A percentile compares a stretch with the other conserved stretches of the same genome.
These are phyloP conservation scores for Blepharisma japonicum DNA, from an alignment of 73 alveolate genomes.

Conservation along the genomic window DNA sequence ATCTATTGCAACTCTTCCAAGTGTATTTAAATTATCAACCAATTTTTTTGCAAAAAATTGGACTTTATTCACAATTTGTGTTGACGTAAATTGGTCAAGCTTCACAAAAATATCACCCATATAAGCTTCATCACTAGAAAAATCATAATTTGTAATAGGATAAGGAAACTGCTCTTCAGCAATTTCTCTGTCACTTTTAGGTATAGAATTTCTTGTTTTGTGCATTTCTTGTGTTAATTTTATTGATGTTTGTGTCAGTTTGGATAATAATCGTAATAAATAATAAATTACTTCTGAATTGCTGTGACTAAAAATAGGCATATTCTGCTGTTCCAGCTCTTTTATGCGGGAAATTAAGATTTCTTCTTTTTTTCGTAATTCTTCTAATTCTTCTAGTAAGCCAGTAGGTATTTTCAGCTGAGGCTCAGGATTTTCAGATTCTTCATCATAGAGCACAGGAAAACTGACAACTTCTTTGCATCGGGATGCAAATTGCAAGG, in stretches of 20 bases:
- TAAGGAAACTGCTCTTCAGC: constrained; percentile 23
- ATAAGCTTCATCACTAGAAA: not conserved
- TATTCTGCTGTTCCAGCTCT: constrained; percentile 14
- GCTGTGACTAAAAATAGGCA: not conserved
- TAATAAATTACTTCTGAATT: constrained; percentile 26
- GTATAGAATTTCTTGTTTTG: not conserved
- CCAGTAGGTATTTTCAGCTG: not conserved
- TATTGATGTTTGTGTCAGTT: constrained; percentile 10
- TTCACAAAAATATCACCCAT: constrained; percentile 4
- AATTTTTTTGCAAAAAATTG: constrained; percentile 11
- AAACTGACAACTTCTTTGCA: constrained; percentile 73
- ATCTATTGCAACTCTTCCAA: constrained; percentile 17
- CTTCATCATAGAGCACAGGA: constrained; percentile 15
- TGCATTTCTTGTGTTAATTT: constrained; percentile 15
- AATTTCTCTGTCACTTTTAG: not conserved
- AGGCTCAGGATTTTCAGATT: not conserved
- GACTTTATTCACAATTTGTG: constrained; percentile 17
- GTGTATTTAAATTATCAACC: not conserved
- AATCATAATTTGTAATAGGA: not conserved
- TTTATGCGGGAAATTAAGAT: not conserved
- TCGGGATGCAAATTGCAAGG: constrained; percentile 98
- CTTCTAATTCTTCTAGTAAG: not conserved
- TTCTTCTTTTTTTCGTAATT: constrained; percentile 9
- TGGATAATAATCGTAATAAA: not conserved
- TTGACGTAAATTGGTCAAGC: not conserved